Base-by-base conservation (phyloP, 1,284 basidiomycete genomes). In the Rhodotorula sp. region DNA sequence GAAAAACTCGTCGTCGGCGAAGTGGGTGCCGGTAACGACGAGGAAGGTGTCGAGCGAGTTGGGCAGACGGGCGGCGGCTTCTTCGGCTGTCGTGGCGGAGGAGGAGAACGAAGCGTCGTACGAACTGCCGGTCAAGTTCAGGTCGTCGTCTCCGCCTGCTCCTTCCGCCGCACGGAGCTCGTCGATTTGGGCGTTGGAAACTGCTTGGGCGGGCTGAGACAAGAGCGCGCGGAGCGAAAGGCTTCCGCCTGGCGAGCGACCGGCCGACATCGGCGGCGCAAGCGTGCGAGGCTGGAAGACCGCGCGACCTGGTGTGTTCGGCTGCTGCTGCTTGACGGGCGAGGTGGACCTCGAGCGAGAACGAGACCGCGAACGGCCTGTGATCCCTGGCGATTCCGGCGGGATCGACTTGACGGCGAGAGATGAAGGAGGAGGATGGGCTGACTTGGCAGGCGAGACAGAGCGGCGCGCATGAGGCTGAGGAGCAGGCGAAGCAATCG, bases 31-130 rank as follows among this genome's bases (percentile, higher is more conserved):
- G 2, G 71, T 73, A 24, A n/a, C 47, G 28, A 52, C 58, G 56
- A 75, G 70, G 68, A 75, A 73, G 8, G 62, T 67, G 44, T 68
- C 65, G 52, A 75, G 64, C 26, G 68, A 67, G 2, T 47, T 46
- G 30, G 66, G 68, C 2, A 70, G 62, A 44, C 40, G 40, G n/a
- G 28, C 59, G 24, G 65, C 62, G 4, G 34, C 31, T 46, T 62
- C 57, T 61, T 67, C 46, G 9, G 16, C 30, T 30, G 10, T 28
- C 10, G 34, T 9, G 10, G 40, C 52, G 20, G 47, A 22, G 16
- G n/a, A 10, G 1, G 65, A 63, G n/a, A 65, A 67, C 47, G 64
- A 61, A 10, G 28, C n/a, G 11, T 70, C 72, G 37, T 65, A 74
- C 50, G 65, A 68, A 52, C 62, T 67, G 20, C 60, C 67, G 0